Base-by-base conservation (phyloP, 2,329 filamentous ascomycete species). In the Myriosclerotinia duriaeana region DNA sequence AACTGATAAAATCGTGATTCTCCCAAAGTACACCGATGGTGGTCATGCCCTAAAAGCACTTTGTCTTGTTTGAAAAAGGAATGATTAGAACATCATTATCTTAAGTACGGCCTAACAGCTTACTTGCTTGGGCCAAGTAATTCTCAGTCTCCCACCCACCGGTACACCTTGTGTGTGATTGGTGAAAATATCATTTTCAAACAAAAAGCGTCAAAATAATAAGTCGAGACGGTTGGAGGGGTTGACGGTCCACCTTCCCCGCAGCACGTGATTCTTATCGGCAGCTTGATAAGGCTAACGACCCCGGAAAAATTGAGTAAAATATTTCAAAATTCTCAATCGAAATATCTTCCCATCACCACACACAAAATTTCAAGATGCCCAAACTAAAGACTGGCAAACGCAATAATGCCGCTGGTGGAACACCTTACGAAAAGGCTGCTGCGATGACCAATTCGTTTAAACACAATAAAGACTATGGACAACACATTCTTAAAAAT, bases 401-500 rank as follows among this genome's bases (percentile, higher is more conserved):
- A 71, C 74, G 74, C 65, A 76, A 76, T 58, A 73, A 69, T 69
- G 70, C 74, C 2, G 66, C 71, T 71, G 69, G 20, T 71, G 75
- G 15, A 74, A 77, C 60, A 64, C 74, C 26, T 74, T 76, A 72
- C 69, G 74, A 12, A 66, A 73, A 70, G 66, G 72, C 74, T 11
- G 69, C 73, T 68, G 67, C 71, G 14, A 63, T 72, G 12, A 76
- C 76, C 67, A 93, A 91, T 74, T 92, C 97, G 79, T 98, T 98
- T 86, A 96, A 96, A 78, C 96, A 97, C 87, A 97, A 74, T 62
- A 75, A 71, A n/a, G 72, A 73, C 53, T 70, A 72, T n/a, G 74
- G 94, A 73, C 88, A 91, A 76, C 72, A 98, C 61, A 95, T 99
- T 69, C 84, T 98, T 71, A 97, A 97, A 78, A 96, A 96, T 78